Evolutionary conservation across 495 filamentous ascomycete genomes (phyloP).

Genomic region (Hyaloscypha variabilis): DNA sequence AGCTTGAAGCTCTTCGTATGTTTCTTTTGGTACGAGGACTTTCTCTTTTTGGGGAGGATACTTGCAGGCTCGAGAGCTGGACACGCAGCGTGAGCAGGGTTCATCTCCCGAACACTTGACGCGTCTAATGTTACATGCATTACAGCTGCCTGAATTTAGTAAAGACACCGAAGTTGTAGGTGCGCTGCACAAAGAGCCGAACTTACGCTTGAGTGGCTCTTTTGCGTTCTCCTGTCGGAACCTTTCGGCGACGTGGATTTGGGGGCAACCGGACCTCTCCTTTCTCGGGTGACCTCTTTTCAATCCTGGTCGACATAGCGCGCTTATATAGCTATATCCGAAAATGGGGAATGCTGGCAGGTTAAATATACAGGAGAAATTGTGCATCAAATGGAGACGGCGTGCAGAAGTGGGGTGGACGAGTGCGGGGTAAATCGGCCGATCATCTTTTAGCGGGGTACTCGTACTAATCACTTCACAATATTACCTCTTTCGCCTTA

Average conservation of each 20-base stretch:
- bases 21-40: constrained; percentile 18
- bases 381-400: neutral
- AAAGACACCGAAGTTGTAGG: neutral
- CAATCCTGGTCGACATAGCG: neutral
- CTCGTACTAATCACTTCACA: too few species aligned
- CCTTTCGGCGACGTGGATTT: constrained; percentile 21
- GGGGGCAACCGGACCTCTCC: constrained; percentile 1
- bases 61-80: neutral
- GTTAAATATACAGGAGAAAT: neutral
- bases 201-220: constrained; percentile 15
- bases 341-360: neutral
- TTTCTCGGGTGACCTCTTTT: neutral
- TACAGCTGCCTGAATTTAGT: constrained; percentile 35
- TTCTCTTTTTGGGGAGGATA: neutral
- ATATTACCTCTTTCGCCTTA: too few species aligned
- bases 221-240: constrained; percentile 15
- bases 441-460: too few species aligned
- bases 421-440: neutral
- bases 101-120: constrained; percentile 45
- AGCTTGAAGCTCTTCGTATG: constrained; percentile 34
- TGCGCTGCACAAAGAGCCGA: neutral
- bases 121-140: constrained; percentile 46
- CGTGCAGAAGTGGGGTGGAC: neutral
- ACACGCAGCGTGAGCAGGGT: constrained; percentile 40
- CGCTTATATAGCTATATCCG: neutral